Evolutionary conservation across 257 asterid genomes (phyloP).

Genomic region (Agastache rugosa): DNA sequence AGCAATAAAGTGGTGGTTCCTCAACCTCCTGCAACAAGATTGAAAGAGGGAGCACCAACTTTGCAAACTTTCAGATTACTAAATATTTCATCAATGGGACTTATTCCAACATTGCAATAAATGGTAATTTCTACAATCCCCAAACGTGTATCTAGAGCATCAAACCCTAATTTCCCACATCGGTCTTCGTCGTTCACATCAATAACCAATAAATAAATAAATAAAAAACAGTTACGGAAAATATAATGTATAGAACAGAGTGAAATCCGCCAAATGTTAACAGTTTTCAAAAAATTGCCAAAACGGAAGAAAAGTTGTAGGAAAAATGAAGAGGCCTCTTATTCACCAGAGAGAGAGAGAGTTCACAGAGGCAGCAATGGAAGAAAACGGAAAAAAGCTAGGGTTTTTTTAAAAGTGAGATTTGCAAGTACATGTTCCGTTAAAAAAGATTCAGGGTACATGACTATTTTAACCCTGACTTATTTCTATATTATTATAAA

Average conservation of each 20-base stretch:
- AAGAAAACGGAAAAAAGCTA: neutral
- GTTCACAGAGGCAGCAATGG: too few species aligned
- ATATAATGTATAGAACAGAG: neutral
- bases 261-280: neutral
- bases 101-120: neutral
- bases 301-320: neutral
- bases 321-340: neutral
- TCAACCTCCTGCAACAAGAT: slow-evolving; percentile 51
- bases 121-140: neutral
- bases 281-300: neutral
- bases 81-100: slow-evolving; percentile 60
- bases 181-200: neutral
- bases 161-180: neutral
- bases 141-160: neutral
- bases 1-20: slow-evolving; percentile 41
- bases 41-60: slow-evolving; percentile 57
- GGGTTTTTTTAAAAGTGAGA: neutral
- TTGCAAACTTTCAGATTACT: slow-evolving; percentile 61
- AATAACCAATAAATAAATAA: too few species aligned
- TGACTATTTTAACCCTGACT: too few species aligned
- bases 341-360: neutral
- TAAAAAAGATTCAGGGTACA: too few species aligned
- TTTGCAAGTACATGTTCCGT: too few species aligned
- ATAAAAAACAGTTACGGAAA: neutral
- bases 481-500: too few species aligned